A percentile compares a stretch with the other conserved stretches of the same genome.
Conservation (phyloP, 805 yeast species). For the Teunomyces panamensis region DNA sequence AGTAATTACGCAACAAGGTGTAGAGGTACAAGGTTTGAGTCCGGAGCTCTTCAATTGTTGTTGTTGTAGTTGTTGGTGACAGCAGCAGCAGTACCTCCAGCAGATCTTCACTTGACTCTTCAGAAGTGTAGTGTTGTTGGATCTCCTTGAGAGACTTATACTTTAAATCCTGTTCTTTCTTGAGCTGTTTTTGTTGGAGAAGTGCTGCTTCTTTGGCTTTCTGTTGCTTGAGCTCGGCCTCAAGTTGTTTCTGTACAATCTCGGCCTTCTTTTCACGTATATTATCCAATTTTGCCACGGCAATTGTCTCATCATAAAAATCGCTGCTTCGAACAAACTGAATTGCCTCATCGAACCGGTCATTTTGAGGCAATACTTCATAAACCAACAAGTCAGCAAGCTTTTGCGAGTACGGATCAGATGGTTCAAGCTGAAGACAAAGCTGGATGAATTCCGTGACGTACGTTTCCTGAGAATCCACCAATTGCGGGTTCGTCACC, state of each 20-base stretch:
- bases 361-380: constrained; percentile 32
- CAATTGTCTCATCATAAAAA: constrained; percentile 8
- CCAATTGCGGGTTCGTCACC: constrained; percentile 22
- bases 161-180: constrained; percentile 21
- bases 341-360: constrained; percentile 26
- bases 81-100: no score
- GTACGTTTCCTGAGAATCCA: constrained; percentile 10
- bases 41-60: constrained; percentile 10
- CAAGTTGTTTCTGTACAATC: constrained; percentile 17
- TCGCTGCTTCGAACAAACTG: constrained; percentile 23
- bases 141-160: constrained; percentile 32
- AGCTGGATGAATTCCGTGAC: constrained; percentile 6
- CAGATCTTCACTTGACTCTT: neutral
- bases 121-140: constrained; percentile 12
- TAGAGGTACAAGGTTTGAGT: constrained; percentile 15
- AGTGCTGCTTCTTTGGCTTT: constrained; percentile 21
- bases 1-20: constrained; percentile 18
- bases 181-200: constrained; percentile 11
- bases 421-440: neutral
- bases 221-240: constrained; percentile 16
- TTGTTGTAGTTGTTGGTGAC: no score
- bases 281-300: constrained; percentile 9
- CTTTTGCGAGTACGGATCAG: constrained; percentile 17
- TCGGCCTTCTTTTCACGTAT: constrained; percentile 12
- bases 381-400: constrained; percentile 32